Base-by-base conservation (phyloP, 176 grass and related monocot species). In the Raddia distichophylla region DNA sequence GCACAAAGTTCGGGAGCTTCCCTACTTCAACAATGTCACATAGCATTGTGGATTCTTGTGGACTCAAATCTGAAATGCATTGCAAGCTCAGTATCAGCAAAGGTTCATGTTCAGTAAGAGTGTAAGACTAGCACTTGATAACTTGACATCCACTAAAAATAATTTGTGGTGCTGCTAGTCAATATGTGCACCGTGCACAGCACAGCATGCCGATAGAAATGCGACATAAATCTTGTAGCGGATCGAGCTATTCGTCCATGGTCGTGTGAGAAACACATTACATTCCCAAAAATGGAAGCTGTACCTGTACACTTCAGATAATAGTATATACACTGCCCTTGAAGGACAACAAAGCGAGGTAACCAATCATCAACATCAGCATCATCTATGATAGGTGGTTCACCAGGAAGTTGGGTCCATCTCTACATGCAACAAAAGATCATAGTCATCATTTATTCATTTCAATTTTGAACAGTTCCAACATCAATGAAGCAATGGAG, bases 341-440 rank as follows among this genome's bases (percentile, higher is more conserved):
- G 92, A 79, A 98, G 84, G 73, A 95, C 93, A 58, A 98, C 88
- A 82, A 98, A 98, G 42, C 92, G 88, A 10, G 95, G 92, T 61
- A 98, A 86, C 90, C 90, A 95, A 81, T 98, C 90, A 15, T 98
- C 90, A 3, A 98, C 82, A 19, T 98, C 95, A 3, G 81, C 77
- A 57, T 98, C 95, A 44, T 95, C 95, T 84, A 98, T 78, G 69
- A 95, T 98, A 62, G 95, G 95, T 55, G 95, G 95, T 85, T 98
- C 92, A 81, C 95, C 92, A 53, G 95, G 95, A 71, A 98, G 90
- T 71, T 89, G 80, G 44, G 75, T 88, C 95, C 95, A 98, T 84
- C 95, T 93, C 92, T 98, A 61, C 16, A 60, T 8, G 59, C 37
- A 75, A 27, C 57, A 76, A 75, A 8, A 73, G 3, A 45, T 55